Conservation (phyloP, 1,139 yeast species). For the Kodamaea alishanica region DNA sequence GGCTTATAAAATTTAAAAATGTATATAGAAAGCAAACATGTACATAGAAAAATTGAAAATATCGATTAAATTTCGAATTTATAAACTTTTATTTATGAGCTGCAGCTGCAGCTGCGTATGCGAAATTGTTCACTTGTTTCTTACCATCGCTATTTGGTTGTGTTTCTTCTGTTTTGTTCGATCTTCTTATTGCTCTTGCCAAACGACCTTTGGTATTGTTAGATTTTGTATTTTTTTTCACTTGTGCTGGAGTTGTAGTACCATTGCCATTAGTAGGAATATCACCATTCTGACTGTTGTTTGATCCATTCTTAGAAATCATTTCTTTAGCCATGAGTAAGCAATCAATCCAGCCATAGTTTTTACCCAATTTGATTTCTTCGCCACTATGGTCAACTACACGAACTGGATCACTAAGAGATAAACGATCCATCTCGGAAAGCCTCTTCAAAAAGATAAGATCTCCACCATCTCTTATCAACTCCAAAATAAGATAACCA, state of each 20-base stretch:
- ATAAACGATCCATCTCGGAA: slow-evolving; percentile 20
- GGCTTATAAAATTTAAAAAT: neutral
- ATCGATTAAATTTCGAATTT: neutral
- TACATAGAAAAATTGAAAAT: neutral
- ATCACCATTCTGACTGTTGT: neutral
- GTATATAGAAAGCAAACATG: neutral
- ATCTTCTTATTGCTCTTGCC: slow-evolving; percentile 3
- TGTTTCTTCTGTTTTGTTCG: slow-evolving; percentile 6
- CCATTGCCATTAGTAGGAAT: slow-evolving; percentile 8
- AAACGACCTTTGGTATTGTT: slow-evolving; percentile 5
- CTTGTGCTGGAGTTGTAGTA: slow-evolving; percentile 1
- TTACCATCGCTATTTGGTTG: slow-evolving; percentile 11
- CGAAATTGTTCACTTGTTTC: slow-evolving; percentile 28
- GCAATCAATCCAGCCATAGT: slow-evolving; percentile 48
- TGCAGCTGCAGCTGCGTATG: slow-evolving; percentile 50
- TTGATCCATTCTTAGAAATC: slow-evolving; percentile 20
- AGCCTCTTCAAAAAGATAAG: slow-evolving; percentile 55
- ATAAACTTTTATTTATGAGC: slow-evolving; percentile 19
- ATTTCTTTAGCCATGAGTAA: slow-evolving; percentile 42
- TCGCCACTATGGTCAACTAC: slow-evolving; percentile 37
- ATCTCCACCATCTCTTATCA: slow-evolving; percentile 53
- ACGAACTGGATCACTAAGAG: slow-evolving; percentile 29
- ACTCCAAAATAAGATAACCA: slow-evolving; percentile 65
- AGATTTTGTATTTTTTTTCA: neutral
- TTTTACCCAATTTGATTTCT: slow-evolving; percentile 33